Conservation (phyloP, 2,329 filamentous ascomycete genomes). For the Boeremia exigua region DNA sequence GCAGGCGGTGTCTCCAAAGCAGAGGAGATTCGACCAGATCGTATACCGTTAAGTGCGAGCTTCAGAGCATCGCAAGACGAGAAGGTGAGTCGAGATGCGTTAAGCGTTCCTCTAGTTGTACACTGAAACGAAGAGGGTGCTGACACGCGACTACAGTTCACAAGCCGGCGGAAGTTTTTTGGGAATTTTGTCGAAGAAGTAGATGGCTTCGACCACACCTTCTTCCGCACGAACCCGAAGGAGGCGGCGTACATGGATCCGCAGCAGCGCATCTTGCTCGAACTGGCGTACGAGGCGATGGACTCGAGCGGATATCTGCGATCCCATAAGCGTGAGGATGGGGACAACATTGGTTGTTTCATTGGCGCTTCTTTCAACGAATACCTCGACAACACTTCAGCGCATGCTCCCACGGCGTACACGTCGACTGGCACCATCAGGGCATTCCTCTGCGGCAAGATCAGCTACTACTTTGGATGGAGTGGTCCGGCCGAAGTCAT, state of each 20-base stretch:
- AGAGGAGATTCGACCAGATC: too few relatives aligned
- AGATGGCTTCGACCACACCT: conserved; percentile 41
- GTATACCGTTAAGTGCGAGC: too few relatives aligned
- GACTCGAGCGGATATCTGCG: conserved; percentile 39
- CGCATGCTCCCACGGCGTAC: conserved; percentile 34
- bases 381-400: conserved; percentile 42
- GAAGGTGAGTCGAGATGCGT: too few relatives aligned
- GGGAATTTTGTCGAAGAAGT: conserved; percentile 27
- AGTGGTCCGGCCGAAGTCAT: conserved; percentile 30
- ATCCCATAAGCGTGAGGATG: neutral
- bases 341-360: conserved; percentile 36
- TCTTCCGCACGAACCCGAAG: conserved; percentile 28
- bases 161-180: too few relatives aligned
- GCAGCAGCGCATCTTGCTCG: conserved; percentile 31
- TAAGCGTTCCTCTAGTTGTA: too few relatives aligned
- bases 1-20: too few relatives aligned
- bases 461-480: conserved; percentile 37
- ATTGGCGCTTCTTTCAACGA: conserved; percentile 37
- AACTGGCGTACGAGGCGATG: conserved; percentile 45
- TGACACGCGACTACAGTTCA: too few relatives aligned
- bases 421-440: conserved; percentile 27
- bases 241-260: conserved; percentile 34
- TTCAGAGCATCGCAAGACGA: too few relatives aligned
- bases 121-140: too few relatives aligned
- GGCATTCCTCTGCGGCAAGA: conserved; percentile 27